Percentiles rank a stretch among this genome's conserved stretches.
Conservation (phyloP, 1,284 basidiomycete genomes). For the Apiotrichum laibachii region DNA sequence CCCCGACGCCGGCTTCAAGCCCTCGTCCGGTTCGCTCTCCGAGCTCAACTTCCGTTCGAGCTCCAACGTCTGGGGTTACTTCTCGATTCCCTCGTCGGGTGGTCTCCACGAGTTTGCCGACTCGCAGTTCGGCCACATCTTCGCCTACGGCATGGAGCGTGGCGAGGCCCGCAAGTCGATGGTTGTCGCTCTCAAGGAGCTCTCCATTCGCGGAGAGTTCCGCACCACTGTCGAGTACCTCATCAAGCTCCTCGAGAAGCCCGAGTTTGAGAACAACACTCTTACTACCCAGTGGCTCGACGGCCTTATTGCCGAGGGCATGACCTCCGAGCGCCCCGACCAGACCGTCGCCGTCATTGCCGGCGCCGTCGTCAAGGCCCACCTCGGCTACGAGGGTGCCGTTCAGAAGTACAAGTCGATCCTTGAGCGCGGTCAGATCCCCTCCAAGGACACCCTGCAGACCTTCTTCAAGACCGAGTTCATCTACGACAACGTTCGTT, state of each 20-base stretch:
- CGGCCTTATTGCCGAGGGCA: conserved; percentile 85
- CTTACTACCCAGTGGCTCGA: conserved; percentile 99
- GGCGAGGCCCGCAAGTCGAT: conserved; percentile 96
- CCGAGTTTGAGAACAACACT: conserved; percentile 94
- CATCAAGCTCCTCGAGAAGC: conserved; percentile 94
- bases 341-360: conserved; percentile 89
- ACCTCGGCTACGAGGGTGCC: conserved; percentile 83
- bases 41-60: conserved; percentile 99
- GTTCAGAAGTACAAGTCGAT: conserved; percentile 92
- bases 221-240: conserved; percentile 98
- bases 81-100: conserved; percentile 92
- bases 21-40: conserved; percentile 91
- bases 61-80: conserved; percentile 99
- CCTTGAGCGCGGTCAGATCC: conserved; percentile 94
- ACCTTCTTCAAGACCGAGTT: conserved; percentile 97
- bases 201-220: conserved; percentile 98
- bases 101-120: conserved; percentile 98
- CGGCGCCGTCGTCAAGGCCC: conserved; percentile 94
- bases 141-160: conserved; percentile 97
- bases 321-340: conserved; percentile 96
- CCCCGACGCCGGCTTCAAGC: conserved; percentile 99
- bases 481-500: conserved; percentile 94
- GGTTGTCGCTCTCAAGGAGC: conserved; percentile 97
- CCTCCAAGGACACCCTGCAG: conserved; percentile 88
- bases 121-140: conserved; percentile 98